Percentiles rank a stretch among this genome's conserved stretches.
Conservation (phyloP, 1,284 basidiomycete species). For the Puccinia hordei region DNA sequence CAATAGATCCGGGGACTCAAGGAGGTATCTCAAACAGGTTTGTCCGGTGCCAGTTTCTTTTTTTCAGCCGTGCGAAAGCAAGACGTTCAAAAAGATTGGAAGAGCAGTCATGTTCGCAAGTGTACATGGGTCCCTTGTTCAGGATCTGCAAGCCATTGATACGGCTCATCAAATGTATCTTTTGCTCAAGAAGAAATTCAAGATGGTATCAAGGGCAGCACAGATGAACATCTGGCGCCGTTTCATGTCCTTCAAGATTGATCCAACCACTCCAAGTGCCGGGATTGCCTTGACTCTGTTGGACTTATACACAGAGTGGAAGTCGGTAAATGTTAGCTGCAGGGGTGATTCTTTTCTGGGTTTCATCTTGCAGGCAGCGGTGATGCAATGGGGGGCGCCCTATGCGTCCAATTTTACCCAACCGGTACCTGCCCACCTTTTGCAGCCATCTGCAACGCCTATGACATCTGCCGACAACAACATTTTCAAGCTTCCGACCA, state of each 20-base stretch:
- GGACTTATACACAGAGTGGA: too few relatives aligned
- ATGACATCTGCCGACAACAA: neutral
- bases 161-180: neutral
- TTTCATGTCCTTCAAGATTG: too few relatives aligned
- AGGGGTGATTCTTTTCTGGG: too few relatives aligned
- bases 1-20: neutral
- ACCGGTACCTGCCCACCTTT: neutral
- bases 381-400: too few relatives aligned
- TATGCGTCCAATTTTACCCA: too few relatives aligned
- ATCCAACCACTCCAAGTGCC: too few relatives aligned
- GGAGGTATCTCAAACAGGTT: neutral
- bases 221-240: too few relatives aligned
- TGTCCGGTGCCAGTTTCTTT: neutral
- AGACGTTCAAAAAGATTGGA: neutral
- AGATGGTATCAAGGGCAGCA: too few relatives aligned
- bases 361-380: too few relatives aligned
- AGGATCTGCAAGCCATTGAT: neutral
- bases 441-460: neutral
- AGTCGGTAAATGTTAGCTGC: too few relatives aligned
- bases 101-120: neutral
- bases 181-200: too few relatives aligned
- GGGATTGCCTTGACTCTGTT: too few relatives aligned
- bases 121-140: neutral
- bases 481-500: neutral
- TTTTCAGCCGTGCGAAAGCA: neutral